Evolutionary conservation across 2,329 filamentous ascomycete genomes (phyloP), one percentile per base, ranked within the genome.

Genomic region (Neopestalotiopsis rosae): DNA sequence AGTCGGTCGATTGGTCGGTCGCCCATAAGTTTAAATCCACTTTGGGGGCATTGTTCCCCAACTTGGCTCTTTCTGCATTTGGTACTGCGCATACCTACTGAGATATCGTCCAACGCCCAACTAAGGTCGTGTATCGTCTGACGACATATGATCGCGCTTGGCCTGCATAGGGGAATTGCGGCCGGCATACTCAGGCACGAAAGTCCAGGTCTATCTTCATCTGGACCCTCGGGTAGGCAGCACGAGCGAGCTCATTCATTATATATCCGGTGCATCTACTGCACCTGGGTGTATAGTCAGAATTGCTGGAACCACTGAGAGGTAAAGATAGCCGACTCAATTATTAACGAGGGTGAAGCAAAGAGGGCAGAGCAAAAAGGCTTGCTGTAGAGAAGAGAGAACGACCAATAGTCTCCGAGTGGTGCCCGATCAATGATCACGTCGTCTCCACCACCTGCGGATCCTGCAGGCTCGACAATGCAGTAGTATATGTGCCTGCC

Each of bases 361-460:
- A 38, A 38, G 10, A 30, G 57, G 30, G 57, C 30, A 34, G 32
- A 20, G 5, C 14, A 52, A 52, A 20, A 52, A 24, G 45, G n/a
- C n/a, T 17, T 9, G 24, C 24, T 28, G 24, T 28, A 28, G 24
- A 10, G 45, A 52, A 52, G 5, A n/a, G 9, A 20, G n/a, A 38
- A 38, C 20, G n/a, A 40, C 59, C 59, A 62, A 34, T 34, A 45
- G 45, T 20, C 14, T 52, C 20, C 34, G 13, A 66, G 20, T 56
- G 49, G 45, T 66, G 63, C 63, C 63, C 63, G 52, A 66, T 57
- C 49, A 57, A n/a, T 45, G 52, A 66, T 57, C 49, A 57, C 63
- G 17, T n/a, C 28, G 17, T 59, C 28, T 67, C 65, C 65, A 61
- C 65, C 32, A 20, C 30, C 17, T 40, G 38, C 65, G 56, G 34